These are phyloP conservation scores for Candida endomychidarum DNA, from an alignment of 805 yeast species.

Conservation along the genomic window DNA sequence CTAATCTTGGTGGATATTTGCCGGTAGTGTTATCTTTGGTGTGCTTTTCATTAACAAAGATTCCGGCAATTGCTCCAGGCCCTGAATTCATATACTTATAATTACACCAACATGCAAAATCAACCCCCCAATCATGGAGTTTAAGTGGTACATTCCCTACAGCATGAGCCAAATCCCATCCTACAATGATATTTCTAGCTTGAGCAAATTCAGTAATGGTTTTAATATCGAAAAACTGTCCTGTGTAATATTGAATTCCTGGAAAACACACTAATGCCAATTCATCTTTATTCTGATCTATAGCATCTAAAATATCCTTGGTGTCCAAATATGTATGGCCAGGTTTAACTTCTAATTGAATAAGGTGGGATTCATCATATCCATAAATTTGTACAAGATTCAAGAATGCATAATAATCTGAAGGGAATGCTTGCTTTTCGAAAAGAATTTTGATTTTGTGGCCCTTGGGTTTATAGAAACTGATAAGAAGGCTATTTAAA, in stretches of 20 bases:
- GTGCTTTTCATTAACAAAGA: constrained; percentile 65
- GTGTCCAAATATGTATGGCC: constrained; percentile 61
- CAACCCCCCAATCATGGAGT: constrained; percentile 87
- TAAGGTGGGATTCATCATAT: constrained; percentile 50
- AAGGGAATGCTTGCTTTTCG: constrained; percentile 88
- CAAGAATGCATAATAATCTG: constrained; percentile 83
- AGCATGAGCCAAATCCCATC: constrained; percentile 97
- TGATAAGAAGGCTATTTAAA: constrained; percentile 67
- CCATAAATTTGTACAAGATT: constrained; percentile 70
- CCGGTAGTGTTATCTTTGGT: constrained; percentile 29
- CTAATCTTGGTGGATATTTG: constrained; percentile 61
- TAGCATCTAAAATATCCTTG: constrained; percentile 56
- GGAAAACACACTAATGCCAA: constrained; percentile 77
- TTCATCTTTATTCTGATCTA: constrained; percentile 56
- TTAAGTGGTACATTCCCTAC: constrained; percentile 79
- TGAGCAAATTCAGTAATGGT: constrained; percentile 68
- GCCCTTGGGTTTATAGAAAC: constrained; percentile 71
- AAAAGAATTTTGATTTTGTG: constrained; percentile 67
- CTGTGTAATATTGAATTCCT: constrained; percentile 90
- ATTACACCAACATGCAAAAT: constrained; percentile 93
- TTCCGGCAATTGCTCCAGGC: constrained; percentile 91
- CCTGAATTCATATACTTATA: constrained; percentile 91
- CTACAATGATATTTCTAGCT: constrained; percentile 53
- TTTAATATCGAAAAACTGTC: constrained; percentile 78
- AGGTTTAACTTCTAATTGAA: constrained; percentile 61